Percentiles rank a stretch among this genome's conserved stretches.
Evolutionary conservation across 169 alveolate genomes (phyloP).

Genomic region (Babesia divergens): DNA sequence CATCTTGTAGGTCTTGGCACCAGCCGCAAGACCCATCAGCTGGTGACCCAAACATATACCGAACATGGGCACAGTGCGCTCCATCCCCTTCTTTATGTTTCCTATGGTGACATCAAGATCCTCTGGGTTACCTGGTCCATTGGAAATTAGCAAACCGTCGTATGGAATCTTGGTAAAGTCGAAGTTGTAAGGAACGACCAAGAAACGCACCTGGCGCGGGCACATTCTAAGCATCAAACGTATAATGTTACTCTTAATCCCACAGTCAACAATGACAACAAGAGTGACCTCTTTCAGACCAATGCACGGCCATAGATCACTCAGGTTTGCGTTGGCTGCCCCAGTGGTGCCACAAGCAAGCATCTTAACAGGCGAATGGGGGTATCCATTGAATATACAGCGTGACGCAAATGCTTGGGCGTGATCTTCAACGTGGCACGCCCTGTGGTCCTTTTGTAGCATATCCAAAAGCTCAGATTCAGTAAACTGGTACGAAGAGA

Average conservation of each 20-base stretch:
- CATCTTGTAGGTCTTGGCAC: slow-evolving; percentile 84
- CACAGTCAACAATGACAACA: slow-evolving; percentile 82
- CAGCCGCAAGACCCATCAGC: slow-evolving; percentile 82
- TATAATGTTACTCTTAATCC: slow-evolving; percentile 81
- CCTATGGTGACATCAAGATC: slow-evolving; percentile 67
- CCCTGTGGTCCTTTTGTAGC: slow-evolving; percentile 18
- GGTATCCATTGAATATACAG: not conserved
- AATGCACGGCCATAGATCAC: not conserved
- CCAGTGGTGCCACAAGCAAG: not conserved
- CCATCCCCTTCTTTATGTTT: slow-evolving; percentile 62
- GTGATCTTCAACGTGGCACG: not conserved
- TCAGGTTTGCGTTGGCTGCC: not conserved
- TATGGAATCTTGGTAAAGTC: slow-evolving; percentile 74
- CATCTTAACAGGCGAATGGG: not conserved
- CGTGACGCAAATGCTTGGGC: not conserved
- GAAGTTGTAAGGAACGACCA: slow-evolving; percentile 74
- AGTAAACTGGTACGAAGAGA: slow-evolving; percentile 14
- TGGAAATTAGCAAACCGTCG: slow-evolving; percentile 83
- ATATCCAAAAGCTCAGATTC: slow-evolving; percentile 13
- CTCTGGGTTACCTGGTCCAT: slow-evolving; percentile 87
- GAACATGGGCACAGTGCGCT: slow-evolving; percentile 73
- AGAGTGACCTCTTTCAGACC: slow-evolving; percentile 48
- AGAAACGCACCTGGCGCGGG: slow-evolving; percentile 39
- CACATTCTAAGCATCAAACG: slow-evolving; percentile 61
- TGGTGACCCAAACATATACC: slow-evolving; percentile 87